phyloP scores from a whole-genome alignment of 1,139 yeast genomes.

The Yamadazyma membranifaciens region DNA sequence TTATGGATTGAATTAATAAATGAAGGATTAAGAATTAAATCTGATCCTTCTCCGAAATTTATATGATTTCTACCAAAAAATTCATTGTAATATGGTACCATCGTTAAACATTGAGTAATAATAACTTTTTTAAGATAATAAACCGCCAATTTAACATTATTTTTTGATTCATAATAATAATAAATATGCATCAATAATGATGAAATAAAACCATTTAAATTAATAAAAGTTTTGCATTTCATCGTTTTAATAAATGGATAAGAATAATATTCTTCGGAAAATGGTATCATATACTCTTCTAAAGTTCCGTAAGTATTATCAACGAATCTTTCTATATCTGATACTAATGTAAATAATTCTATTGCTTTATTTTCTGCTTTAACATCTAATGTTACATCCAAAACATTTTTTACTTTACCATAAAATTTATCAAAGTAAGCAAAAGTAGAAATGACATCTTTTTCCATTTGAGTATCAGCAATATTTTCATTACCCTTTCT shows the following conservation, averaged over 20 bases:
- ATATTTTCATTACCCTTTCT: conserved; percentile 24
- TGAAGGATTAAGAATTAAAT: conserved; percentile 35
- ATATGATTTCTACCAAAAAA: conserved; percentile 26
- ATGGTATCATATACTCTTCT: conserved; percentile 25
- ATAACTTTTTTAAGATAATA: conserved; percentile 32
- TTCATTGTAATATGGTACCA: conserved; percentile 28
- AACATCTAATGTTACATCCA: conserved; percentile 25
- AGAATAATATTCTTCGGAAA: conserved; percentile 19
- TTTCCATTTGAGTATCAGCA: conserved; percentile 28
- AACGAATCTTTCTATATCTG: conserved; percentile 30
- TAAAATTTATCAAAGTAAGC: conserved; percentile 25
- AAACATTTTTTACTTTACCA: conserved; percentile 19
- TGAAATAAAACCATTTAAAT: conserved; percentile 27
- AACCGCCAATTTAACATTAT: conserved; percentile 22
- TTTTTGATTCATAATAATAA: conserved; percentile 27
- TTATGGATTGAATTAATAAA: conserved; percentile 31
- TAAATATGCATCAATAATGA: conserved; percentile 28
- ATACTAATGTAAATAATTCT: conserved; percentile 21
- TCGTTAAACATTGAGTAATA: conserved; percentile 22
- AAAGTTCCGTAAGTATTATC: conserved; percentile 22
- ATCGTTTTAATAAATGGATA: conserved; percentile 32
- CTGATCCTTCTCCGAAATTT: conserved; percentile 36
- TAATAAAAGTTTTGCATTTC: conserved; percentile 31
- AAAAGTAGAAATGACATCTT: conserved; percentile 18
- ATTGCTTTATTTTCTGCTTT: conserved; percentile 18